Base-by-base conservation (phyloP, 2,329 filamentous ascomycete species). In the Lasiodiplodia sp. region DNA sequence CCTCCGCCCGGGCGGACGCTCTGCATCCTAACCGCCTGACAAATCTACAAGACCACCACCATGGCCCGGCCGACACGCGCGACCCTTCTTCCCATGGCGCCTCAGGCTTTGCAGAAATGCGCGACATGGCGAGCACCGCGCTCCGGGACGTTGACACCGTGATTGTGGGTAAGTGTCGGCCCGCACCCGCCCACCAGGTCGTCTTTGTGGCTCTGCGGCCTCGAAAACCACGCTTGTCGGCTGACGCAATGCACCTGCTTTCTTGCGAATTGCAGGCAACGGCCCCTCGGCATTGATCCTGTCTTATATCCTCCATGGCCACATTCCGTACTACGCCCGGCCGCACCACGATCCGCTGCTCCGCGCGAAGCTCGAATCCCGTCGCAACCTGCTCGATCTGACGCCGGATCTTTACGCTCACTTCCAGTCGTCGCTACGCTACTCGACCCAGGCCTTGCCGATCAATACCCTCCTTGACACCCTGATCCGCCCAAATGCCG, bases 251-350 rank as follows among this genome's bases (percentile, higher is more conserved):
- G 55, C 67, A 28, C 51, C 11, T 47, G 28, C 49, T 60, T 40
- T 62, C 66, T 60, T 51, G 47, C 64, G 56, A 60, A 52, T 49
- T 40, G 28, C 71, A 88, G 87, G 87, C 74, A 88, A 88, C 75
- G 87, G 87, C 68, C 87, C 87, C 56, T 87, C 87, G 63, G 86
- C 87, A 64, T 82, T 90, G 78, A 86, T 89, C 72, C 81, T 90
- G 44, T 88, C 87, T 56, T 90, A 87, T 75, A 87, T 89, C 53
- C 83, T 90, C 34, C 87, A 90, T 76, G 87, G 87, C 47, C 82
- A 89, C 73, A 80, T 88, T 66, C 87, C 87, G 5, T 84, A 83
- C 73, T 90, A 90, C 72, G 78, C 82, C 47, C 78, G 82, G 66
- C 83, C 83, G 44, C 87, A 90, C 77, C 86, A 87, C 44, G 87